Base-by-base conservation (phyloP, 1,284 basidiomycete species). In the Papiliotrema terrestris region DNA sequence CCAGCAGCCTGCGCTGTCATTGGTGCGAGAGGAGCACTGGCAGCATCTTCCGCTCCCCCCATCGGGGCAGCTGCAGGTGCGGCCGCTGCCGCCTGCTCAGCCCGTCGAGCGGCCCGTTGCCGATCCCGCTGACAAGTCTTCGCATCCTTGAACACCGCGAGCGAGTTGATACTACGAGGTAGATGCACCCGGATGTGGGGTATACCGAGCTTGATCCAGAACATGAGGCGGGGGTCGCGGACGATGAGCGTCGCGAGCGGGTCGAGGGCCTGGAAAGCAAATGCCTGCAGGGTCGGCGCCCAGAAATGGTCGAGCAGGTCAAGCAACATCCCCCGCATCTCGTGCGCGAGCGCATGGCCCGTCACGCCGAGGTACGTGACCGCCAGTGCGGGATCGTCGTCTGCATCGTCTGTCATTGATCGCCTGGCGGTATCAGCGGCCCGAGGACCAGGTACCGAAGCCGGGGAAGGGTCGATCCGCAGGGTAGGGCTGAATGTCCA, bases 151-250 rank as follows among this genome's bases (percentile, higher is more conserved):
- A 69, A 66, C 2, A 67, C 44, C 1, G 61, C 59, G 13, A 69
- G 47, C 6, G 62, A 55, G 49, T 59, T 59, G 35, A 57, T 43
- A 6, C 54, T 59, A 6, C 64, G 50, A 13, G 68, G 68, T 2
- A 69, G 56, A 42, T 66, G 65, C 15, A 69, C 62, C 25, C 68
- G 52, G 43, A 68, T 64, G 45, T 65, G 63, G 13, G 60, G 58
- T 19, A 69, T 56, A 13, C 58, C 35, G 3, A 63, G 48, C 17
- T 55, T 52, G 6, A 54, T 51, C 63, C 63, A 69, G 19, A 69
- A 59, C 23, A 65, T 59, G 3, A 64, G 45, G 20, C 44, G 20
- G 8, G 67, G 67, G 6, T 62, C 44, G 9, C 62, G 57, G 36
- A 65, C 54, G 13, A 63, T 57, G 9, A 67, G 29, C 25, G 44